These are phyloP conservation scores for Mycosphaerella sp. DNA, from an alignment of 2,329 filamentous ascomycete species.

Conservation along the genomic window DNA sequence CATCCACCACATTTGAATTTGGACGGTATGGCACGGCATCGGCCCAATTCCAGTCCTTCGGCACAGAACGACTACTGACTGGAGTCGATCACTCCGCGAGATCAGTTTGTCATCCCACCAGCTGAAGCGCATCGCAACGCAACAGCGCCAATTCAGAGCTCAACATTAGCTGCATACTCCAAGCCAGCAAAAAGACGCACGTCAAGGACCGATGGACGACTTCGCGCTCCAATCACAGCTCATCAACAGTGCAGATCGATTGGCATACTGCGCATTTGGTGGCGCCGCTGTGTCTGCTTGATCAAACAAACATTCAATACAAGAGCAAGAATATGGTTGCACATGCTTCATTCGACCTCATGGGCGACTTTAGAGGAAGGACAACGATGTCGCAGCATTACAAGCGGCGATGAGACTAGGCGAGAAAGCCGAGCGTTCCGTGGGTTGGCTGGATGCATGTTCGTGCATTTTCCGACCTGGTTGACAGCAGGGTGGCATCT, in stretches of 20 bases:
- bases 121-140: slow-evolving; percentile 17
- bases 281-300: slow-evolving; percentile 6
- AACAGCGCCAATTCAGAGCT: slow-evolving; percentile 16
- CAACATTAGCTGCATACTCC: slow-evolving; percentile 19
- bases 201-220: slow-evolving; percentile 9
- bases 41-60: slow-evolving; percentile 2
- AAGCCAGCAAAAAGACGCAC: slow-evolving; percentile 12
- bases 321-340: slow-evolving; percentile 6
- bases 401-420: neutral
- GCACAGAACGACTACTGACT: slow-evolving; percentile 1
- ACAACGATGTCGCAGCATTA: slow-evolving; percentile 5
- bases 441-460: neutral
- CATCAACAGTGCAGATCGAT: slow-evolving; percentile 11
- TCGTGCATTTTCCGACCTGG: slow-evolving; percentile 1
- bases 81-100: neutral
- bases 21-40: neutral
- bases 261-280: slow-evolving; percentile 10
- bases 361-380: slow-evolving; percentile 12
- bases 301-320: slow-evolving; percentile 2
- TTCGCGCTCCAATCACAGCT: slow-evolving; percentile 15
- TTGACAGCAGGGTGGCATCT: neutral
- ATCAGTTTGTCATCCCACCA: slow-evolving; percentile 8
- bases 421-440: slow-evolving; percentile 5
- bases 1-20: neutral
- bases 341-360: neutral